Conservation (phyloP, 2,329 filamentous ascomycete species). For the Diaporthe ampelina region DNA sequence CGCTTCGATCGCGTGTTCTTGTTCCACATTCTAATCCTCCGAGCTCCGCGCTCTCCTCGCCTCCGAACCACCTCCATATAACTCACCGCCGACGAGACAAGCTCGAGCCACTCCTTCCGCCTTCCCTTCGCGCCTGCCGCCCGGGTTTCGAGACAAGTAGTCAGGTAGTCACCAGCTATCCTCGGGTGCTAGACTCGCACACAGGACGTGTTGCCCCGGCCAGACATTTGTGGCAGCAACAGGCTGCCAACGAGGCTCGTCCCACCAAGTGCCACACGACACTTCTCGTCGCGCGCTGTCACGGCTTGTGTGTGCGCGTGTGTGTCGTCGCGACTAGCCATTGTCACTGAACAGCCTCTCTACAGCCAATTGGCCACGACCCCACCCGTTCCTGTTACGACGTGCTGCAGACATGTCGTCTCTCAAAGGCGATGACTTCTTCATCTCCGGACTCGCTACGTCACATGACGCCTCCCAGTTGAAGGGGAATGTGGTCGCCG, state of each 20-base stretch:
- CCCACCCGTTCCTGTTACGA: neutral
- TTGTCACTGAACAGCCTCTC: neutral
- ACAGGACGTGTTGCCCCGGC: neutral
- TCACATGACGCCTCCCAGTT: slow-evolving; percentile 77
- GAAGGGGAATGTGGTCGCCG: slow-evolving; percentile 80
- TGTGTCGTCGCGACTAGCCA: neutral
- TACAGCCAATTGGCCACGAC: neutral
- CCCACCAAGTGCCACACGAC: slow-evolving; percentile 9
- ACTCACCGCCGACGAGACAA: slow-evolving; percentile 34
- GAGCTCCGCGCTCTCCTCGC: slow-evolving; percentile 10
- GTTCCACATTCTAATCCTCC: neutral
- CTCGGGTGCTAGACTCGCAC: neutral
- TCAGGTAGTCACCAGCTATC: neutral
- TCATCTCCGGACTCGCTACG: slow-evolving; percentile 37
- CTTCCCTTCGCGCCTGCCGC: slow-evolving; percentile 10
- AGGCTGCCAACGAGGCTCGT: slow-evolving; percentile 23
- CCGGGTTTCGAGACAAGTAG: slow-evolving; percentile 4
- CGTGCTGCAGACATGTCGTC: slow-evolving; percentile 30
- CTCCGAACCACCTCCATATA: slow-evolving; percentile 1
- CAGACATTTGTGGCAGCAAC: slow-evolving; percentile 25
- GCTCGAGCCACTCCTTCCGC: slow-evolving; percentile 40
- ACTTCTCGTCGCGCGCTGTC: neutral
- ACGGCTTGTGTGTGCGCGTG: neutral
- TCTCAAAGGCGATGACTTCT: slow-evolving; percentile 40
- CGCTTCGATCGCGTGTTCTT: slow-evolving; percentile 33